Evolutionary conservation across 257 asterid species (phyloP).

Genomic region (Lithospermum erythrorhizon): DNA sequence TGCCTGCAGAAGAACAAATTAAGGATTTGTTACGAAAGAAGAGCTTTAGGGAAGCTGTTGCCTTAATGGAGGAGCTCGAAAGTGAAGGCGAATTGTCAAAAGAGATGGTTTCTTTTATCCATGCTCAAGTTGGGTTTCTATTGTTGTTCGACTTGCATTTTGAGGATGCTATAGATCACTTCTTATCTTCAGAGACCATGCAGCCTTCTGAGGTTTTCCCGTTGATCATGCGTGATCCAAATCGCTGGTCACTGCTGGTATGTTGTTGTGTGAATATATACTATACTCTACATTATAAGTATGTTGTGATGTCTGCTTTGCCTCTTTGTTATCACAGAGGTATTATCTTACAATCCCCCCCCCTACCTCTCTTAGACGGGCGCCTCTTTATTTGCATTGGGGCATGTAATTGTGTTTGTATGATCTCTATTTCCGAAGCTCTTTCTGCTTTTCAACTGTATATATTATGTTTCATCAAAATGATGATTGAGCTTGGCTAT

Average conservation of each 20-base stretch:
- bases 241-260: slow-evolving; percentile 96
- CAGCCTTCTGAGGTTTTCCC: slow-evolving; percentile 97
- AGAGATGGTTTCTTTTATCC: slow-evolving; percentile 68
- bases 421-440: too few relatives aligned
- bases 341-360: too few relatives aligned
- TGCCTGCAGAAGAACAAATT: slow-evolving; percentile 81
- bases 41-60: slow-evolving; percentile 63
- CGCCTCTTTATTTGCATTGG: too few relatives aligned
- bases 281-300: neutral
- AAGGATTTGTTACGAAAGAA: slow-evolving; percentile 74
- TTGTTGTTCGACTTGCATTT: slow-evolving; percentile 86
- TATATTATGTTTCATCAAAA: too few relatives aligned
- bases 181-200: slow-evolving; percentile 85
- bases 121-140: slow-evolving; percentile 93
- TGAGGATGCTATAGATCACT: slow-evolving; percentile 90
- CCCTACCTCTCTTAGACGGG: too few relatives aligned
- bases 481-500: too few relatives aligned
- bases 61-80: slow-evolving; percentile 80
- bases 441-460: too few relatives aligned
- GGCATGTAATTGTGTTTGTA: too few relatives aligned
- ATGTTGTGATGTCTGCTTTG: neutral
- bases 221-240: slow-evolving; percentile 88
- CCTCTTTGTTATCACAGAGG: too few relatives aligned
- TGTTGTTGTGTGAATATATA: slow-evolving; percentile 9
- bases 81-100: slow-evolving; percentile 75